phyloP scores from a whole-genome alignment of 2,329 filamentous ascomycete species.

The Sporothrix luriei region DNA sequence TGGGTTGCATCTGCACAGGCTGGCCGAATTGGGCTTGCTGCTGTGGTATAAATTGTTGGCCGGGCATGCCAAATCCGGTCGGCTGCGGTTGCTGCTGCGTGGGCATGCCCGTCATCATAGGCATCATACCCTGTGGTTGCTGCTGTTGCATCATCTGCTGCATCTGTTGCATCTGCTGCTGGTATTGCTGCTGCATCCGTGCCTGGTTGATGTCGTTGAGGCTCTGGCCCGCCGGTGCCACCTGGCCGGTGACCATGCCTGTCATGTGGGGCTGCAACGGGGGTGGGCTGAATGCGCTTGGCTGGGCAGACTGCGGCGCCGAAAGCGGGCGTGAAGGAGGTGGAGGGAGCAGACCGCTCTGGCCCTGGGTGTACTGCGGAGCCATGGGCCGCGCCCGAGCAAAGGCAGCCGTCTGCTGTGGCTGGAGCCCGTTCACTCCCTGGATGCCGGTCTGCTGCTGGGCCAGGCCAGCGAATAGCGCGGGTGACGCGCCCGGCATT shows the following conservation, averaged over 20 bases:
- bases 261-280: conserved; percentile 85
- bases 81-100: conserved; percentile 41
- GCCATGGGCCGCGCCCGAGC: conserved; percentile 70
- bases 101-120: conserved; percentile 50
- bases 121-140: conserved; percentile 47
- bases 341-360: conserved; percentile 69
- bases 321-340: conserved; percentile 79
- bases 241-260: conserved; percentile 60
- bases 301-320: conserved; percentile 79
- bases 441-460: conserved; percentile 54
- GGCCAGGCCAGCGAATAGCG: conserved; percentile 57
- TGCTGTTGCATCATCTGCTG: conserved; percentile 44
- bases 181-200: conserved; percentile 63
- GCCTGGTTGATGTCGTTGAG: conserved; percentile 71
- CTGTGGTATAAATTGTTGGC: conserved; percentile 49
- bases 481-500: conserved; percentile 59
- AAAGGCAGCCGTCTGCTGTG: conserved; percentile 49
- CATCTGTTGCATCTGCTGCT: conserved; percentile 39
- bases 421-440: conserved; percentile 46
- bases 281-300: conserved; percentile 71
- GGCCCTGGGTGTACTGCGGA: conserved; percentile 63
- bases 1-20: conserved; percentile 62
- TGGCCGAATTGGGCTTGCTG: conserved; percentile 46
- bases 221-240: conserved; percentile 75
- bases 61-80: conserved; percentile 42